A percentile compares a stretch with the other conserved stretches of the same genome.
Evolutionary conservation across 495 filamentous ascomycete genomes (phyloP).

Genomic region (Annulohypoxylon bovei): DNA sequence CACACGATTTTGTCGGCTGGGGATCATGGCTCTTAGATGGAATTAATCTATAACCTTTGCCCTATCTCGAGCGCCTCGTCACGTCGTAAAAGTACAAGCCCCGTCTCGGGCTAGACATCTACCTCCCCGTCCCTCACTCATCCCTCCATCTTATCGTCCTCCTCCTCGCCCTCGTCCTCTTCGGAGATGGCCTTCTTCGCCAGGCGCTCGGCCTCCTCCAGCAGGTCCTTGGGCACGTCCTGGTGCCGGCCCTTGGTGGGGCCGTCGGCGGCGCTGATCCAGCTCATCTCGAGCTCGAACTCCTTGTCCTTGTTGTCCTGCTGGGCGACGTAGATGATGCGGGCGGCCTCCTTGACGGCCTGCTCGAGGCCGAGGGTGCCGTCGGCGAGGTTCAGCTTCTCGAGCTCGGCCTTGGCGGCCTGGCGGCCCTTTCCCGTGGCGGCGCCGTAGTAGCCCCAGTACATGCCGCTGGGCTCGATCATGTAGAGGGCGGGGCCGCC

Average conservation of each 20-base stretch:
- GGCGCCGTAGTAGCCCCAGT: slow-evolving; percentile 99
- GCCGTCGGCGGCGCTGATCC: slow-evolving; percentile 83
- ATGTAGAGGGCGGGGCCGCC: slow-evolving; percentile 96
- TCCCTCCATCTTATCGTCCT: slow-evolving; percentile 80
- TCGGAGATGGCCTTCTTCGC: slow-evolving; percentile 84
- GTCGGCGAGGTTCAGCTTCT: slow-evolving; percentile 91
- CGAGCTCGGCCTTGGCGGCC: slow-evolving; percentile 94
- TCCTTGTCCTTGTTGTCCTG: slow-evolving; percentile 98
- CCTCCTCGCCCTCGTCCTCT: slow-evolving; percentile 75
- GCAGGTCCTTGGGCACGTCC: slow-evolving; percentile 87
- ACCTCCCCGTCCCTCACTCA: too few relatives aligned
- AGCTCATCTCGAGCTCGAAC: slow-evolving; percentile 98
- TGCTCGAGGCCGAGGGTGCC: slow-evolving; percentile 79
- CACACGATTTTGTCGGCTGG: neutral
- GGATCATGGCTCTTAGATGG: slow-evolving; percentile 23
- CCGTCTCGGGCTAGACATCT: neutral
- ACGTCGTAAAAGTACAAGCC: slow-evolving; percentile 33
- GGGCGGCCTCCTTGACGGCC: slow-evolving; percentile 93
- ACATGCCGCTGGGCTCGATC: slow-evolving; percentile 96
- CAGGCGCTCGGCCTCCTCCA: slow-evolving; percentile 88
- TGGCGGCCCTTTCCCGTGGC: slow-evolving; percentile 96
- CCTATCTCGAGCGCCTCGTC: slow-evolving; percentile 24
- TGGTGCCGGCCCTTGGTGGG: slow-evolving; percentile 92
- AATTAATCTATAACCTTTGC: slow-evolving; percentile 36
- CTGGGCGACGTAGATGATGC: slow-evolving; percentile 96